phyloP scores from a whole-genome alignment of 306 rosid genomes.

The Medicago lupulina region DNA sequence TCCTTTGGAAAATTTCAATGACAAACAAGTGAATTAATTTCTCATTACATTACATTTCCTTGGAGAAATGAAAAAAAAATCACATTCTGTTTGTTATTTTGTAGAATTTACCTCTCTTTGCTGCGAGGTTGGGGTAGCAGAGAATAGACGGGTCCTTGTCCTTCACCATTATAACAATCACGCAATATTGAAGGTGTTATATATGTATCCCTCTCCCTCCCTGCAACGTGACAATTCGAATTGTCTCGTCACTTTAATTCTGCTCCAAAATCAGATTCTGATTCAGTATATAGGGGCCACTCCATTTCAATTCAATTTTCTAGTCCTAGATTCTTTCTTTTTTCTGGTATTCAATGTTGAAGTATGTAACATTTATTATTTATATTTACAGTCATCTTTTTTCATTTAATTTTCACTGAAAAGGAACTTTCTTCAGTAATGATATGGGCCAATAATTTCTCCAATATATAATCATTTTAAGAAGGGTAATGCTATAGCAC shows the following conservation, averaged over 20 bases:
- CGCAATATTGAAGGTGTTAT: slow-evolving; percentile 51
- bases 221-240: slow-evolving; percentile 31
- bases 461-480: not conserved
- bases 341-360: slow-evolving; percentile 17
- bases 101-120: not conserved
- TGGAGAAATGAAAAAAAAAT: not conserved
- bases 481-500: too few species aligned
- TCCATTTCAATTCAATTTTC: slow-evolving; percentile 21
- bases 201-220: slow-evolving; percentile 12
- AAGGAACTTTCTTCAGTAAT: not conserved
- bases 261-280: slow-evolving; percentile 36
- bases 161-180: slow-evolving; percentile 54
- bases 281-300: slow-evolving; percentile 38
- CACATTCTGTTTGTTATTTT: not conserved
- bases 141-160: slow-evolving; percentile 23
- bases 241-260: slow-evolving; percentile 48
- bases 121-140: not conserved
- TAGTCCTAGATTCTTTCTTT: slow-evolving; percentile 1
- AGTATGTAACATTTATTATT: slow-evolving; percentile 9
- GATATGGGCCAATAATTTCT: slow-evolving; percentile 26
- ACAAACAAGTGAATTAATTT: slow-evolving; percentile 21
- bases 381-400: not conserved
- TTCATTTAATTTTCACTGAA: not conserved
- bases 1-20: not conserved
- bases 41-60: slow-evolving; percentile 15